phyloP scores from a whole-genome alignment of 441 rosid genomes.

The Geranium incanum region DNA sequence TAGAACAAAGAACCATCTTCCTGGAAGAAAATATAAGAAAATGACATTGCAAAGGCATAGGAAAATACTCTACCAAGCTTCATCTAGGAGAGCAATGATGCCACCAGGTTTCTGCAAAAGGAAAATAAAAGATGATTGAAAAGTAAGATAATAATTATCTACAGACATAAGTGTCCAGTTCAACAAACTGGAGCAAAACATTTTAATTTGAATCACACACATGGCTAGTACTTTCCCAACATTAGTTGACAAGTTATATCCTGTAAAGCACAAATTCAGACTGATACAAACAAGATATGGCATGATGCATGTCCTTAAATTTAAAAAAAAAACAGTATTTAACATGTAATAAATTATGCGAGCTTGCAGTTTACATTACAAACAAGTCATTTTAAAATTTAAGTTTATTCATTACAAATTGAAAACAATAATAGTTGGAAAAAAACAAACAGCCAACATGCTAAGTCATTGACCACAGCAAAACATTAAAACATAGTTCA shows the following conservation, averaged over 20 bases:
- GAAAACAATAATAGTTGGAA: too few relatives aligned
- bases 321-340: too few relatives aligned
- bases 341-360: too few relatives aligned
- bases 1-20: not conserved
- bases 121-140: not conserved
- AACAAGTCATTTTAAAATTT: too few relatives aligned
- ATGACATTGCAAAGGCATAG: not conserved
- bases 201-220: not conserved
- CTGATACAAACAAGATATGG: not conserved
- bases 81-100: constrained; percentile 70
- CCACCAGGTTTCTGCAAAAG: constrained; percentile 67
- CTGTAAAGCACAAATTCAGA: constrained; percentile 1
- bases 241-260: not conserved
- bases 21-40: not conserved
- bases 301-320: too few relatives aligned
- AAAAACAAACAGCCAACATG: too few relatives aligned
- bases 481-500: too few relatives aligned
- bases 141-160: not conserved
- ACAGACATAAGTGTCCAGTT: not conserved
- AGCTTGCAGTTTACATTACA: too few relatives aligned
- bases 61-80: constrained; percentile 48
- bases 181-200: not conserved
- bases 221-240: not conserved
- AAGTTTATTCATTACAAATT: too few relatives aligned
- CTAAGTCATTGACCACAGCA: too few relatives aligned